Evolutionary conservation across 1,284 basidiomycete species (phyloP), one percentile per base, ranked within the genome.

Genomic region (Irpex sp.): DNA sequence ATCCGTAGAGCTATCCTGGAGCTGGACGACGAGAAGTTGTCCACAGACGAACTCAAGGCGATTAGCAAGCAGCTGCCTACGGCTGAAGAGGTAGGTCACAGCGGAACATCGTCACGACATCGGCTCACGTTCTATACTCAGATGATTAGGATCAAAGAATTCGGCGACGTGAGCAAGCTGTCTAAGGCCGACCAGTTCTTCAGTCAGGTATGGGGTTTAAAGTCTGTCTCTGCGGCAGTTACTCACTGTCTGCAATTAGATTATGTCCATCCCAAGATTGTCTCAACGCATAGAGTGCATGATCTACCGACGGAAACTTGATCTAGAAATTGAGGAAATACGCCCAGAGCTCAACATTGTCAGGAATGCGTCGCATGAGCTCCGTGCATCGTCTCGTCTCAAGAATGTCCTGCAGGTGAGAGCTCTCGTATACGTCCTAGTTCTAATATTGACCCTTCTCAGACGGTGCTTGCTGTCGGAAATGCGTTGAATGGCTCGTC

Each of bases 161-260:
- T 88, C 67, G 82, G 79, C 0, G 88, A 93, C 62, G 77, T 87
- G 18, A 78, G 77, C 61, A 88, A 88, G 72, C 79, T 94, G 4
- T 84, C 90, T 4, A 92, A 91, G 68, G 87, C 92, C 18, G 94
- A 97, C 70, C 89, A 89, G 69, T 96, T 91, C 74, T 91, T 95
- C 70, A 78, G 79, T 61, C 84, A 91, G 79, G 91, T 90, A 61
- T 19, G 64, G 75, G 68, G 14, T 19, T 21, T 33, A 16, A 45
- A 19, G 8, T 36, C 18, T 35, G 8, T 19, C 28, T 28, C 28
- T 10, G 21, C 35, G 21, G 45, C 9, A 21, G 35, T 36, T 16
- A 45, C 3, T 58, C 49, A 53, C 18, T 21, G 64, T 49, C 21
- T 23, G 64, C 33, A 60, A 65, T 3, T 65, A 94, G 87, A 90